Evolutionary conservation across 2,329 filamentous ascomycete species (phyloP).

Genomic region (Akanthomyces muscarius): DNA sequence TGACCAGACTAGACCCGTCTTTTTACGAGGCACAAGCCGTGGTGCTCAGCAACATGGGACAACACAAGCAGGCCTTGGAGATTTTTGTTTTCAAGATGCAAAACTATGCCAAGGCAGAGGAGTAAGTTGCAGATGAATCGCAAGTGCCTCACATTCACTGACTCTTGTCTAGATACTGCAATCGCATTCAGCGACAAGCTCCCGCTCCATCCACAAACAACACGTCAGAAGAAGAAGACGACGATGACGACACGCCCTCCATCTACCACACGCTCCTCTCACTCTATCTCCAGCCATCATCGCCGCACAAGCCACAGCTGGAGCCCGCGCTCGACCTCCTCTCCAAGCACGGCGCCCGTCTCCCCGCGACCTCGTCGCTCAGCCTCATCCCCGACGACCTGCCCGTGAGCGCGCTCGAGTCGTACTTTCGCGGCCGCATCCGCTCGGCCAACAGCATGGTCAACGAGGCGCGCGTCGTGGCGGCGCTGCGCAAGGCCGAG

Average conservation of each 20-base stretch:
- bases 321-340: constrained; percentile 79
- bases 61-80: constrained; percentile 91
- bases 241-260: constrained; percentile 55
- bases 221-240: constrained; percentile 27
- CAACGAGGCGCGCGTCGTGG: constrained; percentile 74
- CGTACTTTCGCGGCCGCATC: constrained; percentile 89
- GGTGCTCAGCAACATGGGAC: constrained; percentile 89
- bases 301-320: constrained; percentile 67
- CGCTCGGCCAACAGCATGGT: constrained; percentile 77
- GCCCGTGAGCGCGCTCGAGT: constrained; percentile 73
- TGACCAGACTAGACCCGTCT: constrained; percentile 57
- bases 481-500: constrained; percentile 72
- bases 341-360: constrained; percentile 85
- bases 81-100: constrained; percentile 95
- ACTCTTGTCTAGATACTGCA: constrained; percentile 66
- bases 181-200: constrained; percentile 68
- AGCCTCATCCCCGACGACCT: constrained; percentile 79
- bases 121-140: constrained; percentile 52
- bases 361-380: constrained; percentile 82
- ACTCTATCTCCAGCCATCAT: constrained; percentile 79
- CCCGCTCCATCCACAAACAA: constrained; percentile 35
- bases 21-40: constrained; percentile 91
- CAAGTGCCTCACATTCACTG: not conserved
- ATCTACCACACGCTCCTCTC: constrained; percentile 91
- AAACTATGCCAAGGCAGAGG: constrained; percentile 85